A percentile compares a stretch with the other conserved stretches of the same genome.
Evolutionary conservation across 2,329 filamentous ascomycete genomes (phyloP).

Genomic region (Bretziella fagacearum): DNA sequence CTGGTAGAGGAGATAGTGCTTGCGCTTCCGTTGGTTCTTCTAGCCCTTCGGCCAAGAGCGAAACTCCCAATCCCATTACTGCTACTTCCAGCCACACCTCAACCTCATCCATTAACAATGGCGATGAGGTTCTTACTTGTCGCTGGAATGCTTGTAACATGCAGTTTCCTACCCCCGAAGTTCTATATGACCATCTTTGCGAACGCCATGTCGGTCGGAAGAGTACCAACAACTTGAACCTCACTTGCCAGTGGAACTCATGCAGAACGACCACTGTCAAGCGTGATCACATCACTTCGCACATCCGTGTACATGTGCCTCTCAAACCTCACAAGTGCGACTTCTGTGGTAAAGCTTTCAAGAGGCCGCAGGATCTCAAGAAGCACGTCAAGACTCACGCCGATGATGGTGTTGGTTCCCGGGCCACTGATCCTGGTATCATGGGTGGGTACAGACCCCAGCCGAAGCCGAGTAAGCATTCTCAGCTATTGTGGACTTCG

Average conservation of each 20-base stretch:
- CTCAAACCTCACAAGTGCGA: constrained; percentile 98
- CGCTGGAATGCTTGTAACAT: constrained; percentile 43
- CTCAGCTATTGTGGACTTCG: constrained; percentile 22
- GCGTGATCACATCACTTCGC: constrained; percentile 96
- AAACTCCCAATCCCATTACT: constrained; percentile 35
- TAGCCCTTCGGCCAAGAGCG: constrained; percentile 33
- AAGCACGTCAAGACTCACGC: constrained; percentile 99
- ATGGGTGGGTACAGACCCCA: constrained; percentile 37
- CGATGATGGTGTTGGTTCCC: constrained; percentile 66
- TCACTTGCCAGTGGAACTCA: constrained; percentile 93
- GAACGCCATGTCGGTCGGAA: constrained; percentile 97
- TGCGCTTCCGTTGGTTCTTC: constrained; percentile 13
- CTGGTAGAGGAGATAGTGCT: constrained; percentile 11
- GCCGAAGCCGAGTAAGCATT: constrained; percentile 34
- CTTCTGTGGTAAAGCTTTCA: constrained; percentile 97
- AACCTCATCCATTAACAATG: constrained; percentile 16
- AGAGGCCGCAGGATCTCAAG: constrained; percentile 95
- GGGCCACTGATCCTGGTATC: constrained; percentile 34
- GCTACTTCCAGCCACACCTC: constrained; percentile 29
- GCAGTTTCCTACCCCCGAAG: constrained; percentile 39
- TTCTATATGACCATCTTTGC: constrained; percentile 82
- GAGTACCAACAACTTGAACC: constrained; percentile 94
- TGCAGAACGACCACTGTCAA: constrained; percentile 96
- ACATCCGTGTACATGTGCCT: constrained; percentile 96
- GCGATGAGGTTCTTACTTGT: constrained; percentile 42